Evolutionary conservation across 1,284 basidiomycete species (phyloP).

Genomic region (Ustilago trichophora): DNA sequence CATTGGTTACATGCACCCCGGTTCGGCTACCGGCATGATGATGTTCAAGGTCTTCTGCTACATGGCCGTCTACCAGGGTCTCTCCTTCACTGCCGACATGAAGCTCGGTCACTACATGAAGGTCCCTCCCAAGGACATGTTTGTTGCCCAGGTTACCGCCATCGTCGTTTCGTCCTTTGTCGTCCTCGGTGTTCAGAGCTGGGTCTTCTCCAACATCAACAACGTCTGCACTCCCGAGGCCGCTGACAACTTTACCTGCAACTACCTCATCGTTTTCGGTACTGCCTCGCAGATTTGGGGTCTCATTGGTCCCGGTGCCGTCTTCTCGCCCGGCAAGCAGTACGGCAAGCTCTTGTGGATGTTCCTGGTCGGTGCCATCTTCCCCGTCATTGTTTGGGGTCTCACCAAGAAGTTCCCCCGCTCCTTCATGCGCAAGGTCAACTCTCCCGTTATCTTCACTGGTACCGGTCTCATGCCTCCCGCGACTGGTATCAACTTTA

Average conservation of each 20-base stretch:
- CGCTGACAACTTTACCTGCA: slow-evolving; percentile 62
- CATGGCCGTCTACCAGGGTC: slow-evolving; percentile 73
- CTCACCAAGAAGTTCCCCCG: slow-evolving; percentile 52
- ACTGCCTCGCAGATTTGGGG: slow-evolving; percentile 64
- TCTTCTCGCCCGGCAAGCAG: slow-evolving; percentile 53
- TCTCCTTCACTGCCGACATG: slow-evolving; percentile 73
- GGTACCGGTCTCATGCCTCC: slow-evolving; percentile 63
- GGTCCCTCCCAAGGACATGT: slow-evolving; percentile 70
- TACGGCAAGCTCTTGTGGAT: slow-evolving; percentile 56
- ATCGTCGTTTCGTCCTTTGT: slow-evolving; percentile 77
- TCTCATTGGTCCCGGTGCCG: slow-evolving; percentile 68
- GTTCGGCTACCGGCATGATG: slow-evolving; percentile 80
- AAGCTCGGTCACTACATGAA: slow-evolving; percentile 72
- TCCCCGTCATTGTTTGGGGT: slow-evolving; percentile 56
- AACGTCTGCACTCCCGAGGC: slow-evolving; percentile 73
- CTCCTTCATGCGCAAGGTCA: slow-evolving; percentile 51
- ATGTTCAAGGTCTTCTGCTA: slow-evolving; percentile 80
- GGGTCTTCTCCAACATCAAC: slow-evolving; percentile 78
- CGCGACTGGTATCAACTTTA: slow-evolving; percentile 64
- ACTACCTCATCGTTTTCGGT: slow-evolving; percentile 51
- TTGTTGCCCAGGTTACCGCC: slow-evolving; percentile 73
- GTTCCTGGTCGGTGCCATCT: slow-evolving; percentile 57
- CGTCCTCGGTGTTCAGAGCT: slow-evolving; percentile 70
- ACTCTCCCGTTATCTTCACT: slow-evolving; percentile 59
- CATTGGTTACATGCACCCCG: slow-evolving; percentile 79